A percentile compares a stretch with the other conserved stretches of the same genome.
Evolutionary conservation across 306 rosid species (phyloP).

Genomic region (Trichosanthes cucumerina): DNA sequence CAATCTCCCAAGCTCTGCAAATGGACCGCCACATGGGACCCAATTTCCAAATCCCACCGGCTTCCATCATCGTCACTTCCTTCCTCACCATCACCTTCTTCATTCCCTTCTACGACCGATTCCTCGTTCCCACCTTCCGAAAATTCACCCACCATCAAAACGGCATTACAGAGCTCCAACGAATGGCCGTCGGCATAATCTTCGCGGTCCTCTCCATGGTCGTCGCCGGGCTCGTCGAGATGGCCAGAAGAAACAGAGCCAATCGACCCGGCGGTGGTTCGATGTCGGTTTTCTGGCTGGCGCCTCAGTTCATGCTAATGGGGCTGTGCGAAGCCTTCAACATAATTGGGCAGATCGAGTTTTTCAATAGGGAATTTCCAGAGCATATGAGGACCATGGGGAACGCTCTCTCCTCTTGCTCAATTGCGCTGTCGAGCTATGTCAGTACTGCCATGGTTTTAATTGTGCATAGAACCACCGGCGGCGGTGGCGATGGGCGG

Average conservation of each 20-base stretch:
- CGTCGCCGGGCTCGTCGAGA: constrained; percentile 47
- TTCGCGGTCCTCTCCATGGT: constrained; percentile 49
- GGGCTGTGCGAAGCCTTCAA: constrained; percentile 59
- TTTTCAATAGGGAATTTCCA: constrained; percentile 52
- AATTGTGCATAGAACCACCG: constrained; percentile 29
- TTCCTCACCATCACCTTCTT: constrained; percentile 30
- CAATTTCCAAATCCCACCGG: constrained; percentile 55
- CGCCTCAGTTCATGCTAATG: constrained; percentile 43
- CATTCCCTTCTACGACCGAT: constrained; percentile 43
- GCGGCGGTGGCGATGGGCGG: neutral
- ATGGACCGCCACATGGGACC: constrained; percentile 68
- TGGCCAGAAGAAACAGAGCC: constrained; percentile 26
- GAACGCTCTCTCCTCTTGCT: constrained; percentile 43
- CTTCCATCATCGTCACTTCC: constrained; percentile 45
- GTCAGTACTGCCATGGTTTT: constrained; percentile 31
- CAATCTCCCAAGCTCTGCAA: constrained; percentile 51
- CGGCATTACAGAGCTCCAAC: constrained; percentile 47
- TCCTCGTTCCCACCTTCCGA: constrained; percentile 37
- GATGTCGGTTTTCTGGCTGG: constrained; percentile 45
- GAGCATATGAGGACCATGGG: constrained; percentile 62
- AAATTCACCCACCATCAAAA: constrained; percentile 38
- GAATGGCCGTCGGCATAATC: constrained; percentile 51
- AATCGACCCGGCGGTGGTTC: constrained; percentile 10
- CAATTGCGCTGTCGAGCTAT: constrained; percentile 48
- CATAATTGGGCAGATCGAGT: constrained; percentile 49